Evolutionary conservation across 768 basidiomycete genomes (phyloP), one percentile per base, ranked within the genome.

Genomic region (Lyophyllum decastes): DNA sequence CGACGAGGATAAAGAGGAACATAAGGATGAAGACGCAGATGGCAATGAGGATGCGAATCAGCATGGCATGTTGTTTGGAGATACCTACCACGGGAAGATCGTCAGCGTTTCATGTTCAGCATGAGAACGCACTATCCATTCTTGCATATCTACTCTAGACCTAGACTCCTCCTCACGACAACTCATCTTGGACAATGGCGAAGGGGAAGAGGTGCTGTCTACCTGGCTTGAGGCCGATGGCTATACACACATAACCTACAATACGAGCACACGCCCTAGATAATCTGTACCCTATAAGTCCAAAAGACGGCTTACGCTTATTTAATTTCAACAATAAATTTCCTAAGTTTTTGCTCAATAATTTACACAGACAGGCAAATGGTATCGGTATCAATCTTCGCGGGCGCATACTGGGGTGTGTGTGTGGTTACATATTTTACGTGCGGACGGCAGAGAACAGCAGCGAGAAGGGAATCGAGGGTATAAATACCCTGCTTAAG

Each of bases 31-130:
- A 21, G 53, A 60, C 33, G 51, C 54, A 35, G 58, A 64, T 19
- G 58, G 60, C 12, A 59, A 60, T 9, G 46, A 26, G 16, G 40
- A 43, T 6, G n/a, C 51, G 41, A 24, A 59, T 60, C 10, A 56
- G 57, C 26, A 55, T 44, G 59, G 33, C 59, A 67, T 89, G 41
- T 76, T 72, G 14, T 89, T 89, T 54, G 89, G 89, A 8, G 86
- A 89, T 57, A 66, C 73, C 46, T 73, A 76, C 41, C 65, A 65
- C 43, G 87, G 78, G n/a, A 75, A 69, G 43, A 68, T 91, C 47
- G 66, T 82, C 57, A 82, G 79, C 41, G 78, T 89, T 45, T 70
- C 77, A 46, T 89, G 88, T 40, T 30, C 49, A 7, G 61, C 44
- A 64, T 19, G 35, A 52, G 1, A 21, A 17, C 12, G 24, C 40